Evolutionary conservation across 75 land plant genomes (phyloP).

Genomic region (Pinus taeda): DNA sequence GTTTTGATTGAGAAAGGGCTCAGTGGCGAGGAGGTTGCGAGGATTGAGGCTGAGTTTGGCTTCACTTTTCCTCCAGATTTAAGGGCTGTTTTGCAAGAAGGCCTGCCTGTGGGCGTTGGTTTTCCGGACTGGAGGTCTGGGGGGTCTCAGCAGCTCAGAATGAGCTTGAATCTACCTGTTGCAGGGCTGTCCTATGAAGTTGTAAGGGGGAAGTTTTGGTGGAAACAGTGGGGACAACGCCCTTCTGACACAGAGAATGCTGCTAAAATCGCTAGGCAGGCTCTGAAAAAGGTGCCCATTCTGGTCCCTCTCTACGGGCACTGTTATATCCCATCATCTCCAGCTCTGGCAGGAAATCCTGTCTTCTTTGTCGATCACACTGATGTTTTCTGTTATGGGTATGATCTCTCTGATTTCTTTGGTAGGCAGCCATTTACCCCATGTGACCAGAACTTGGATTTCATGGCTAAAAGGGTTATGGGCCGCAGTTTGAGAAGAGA

Average conservation of each 20-base stretch:
- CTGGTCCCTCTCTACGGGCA: slow-evolving; percentile 48
- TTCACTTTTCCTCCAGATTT: slow-evolving; percentile 92
- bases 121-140: slow-evolving; percentile 90
- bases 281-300: slow-evolving; percentile 53
- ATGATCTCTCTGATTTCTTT: slow-evolving; percentile 58
- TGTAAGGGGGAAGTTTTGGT: slow-evolving; percentile 58
- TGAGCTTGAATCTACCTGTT: slow-evolving; percentile 55
- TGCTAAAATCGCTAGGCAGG: slow-evolving; percentile 44
- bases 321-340: slow-evolving; percentile 47
- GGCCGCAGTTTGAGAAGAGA: neutral
- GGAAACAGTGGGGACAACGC: slow-evolving; percentile 69
- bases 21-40: slow-evolving; percentile 64
- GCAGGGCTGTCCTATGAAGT: slow-evolving; percentile 63
- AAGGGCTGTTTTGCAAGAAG: slow-evolving; percentile 64
- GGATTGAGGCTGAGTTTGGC: slow-evolving; percentile 66
- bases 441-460: neutral
- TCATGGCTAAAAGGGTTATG: neutral
- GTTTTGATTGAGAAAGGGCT: slow-evolving; percentile 57
- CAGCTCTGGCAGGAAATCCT: slow-evolving; percentile 58
- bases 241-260: slow-evolving; percentile 65
- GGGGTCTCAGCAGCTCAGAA: slow-evolving; percentile 37
- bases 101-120: slow-evolving; percentile 73
- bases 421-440: slow-evolving; percentile 28
- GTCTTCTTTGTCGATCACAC: slow-evolving; percentile 41
- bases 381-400: slow-evolving; percentile 27